phyloP scores from a whole-genome alignment of 1,284 basidiomycete genomes.

The Grifola frondosa region DNA sequence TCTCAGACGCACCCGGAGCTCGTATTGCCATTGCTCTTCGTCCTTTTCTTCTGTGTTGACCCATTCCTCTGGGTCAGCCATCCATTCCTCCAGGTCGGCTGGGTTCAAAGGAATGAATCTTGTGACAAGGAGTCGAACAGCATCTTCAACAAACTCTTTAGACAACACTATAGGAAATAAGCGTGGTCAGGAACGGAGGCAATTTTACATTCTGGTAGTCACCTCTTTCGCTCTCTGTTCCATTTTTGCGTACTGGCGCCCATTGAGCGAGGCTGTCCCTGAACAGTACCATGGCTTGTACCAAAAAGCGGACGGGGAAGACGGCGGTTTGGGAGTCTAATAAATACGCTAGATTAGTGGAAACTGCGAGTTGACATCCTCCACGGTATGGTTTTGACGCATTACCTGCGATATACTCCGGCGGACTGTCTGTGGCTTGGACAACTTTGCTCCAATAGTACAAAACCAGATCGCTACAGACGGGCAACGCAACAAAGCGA shows the following conservation, averaged over 20 bases:
- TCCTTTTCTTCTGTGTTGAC: slow-evolving; percentile 83
- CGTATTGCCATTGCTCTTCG: slow-evolving; percentile 86
- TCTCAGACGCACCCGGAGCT: slow-evolving; percentile 63
- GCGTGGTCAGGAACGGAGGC: too few species aligned
- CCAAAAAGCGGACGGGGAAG: slow-evolving; percentile 77
- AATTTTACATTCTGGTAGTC: too few species aligned
- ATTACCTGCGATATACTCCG: slow-evolving; percentile 58
- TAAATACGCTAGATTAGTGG: not conserved
- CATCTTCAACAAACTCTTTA: slow-evolving; percentile 73
- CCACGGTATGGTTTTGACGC: too few species aligned
- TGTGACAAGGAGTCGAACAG: slow-evolving; percentile 76
- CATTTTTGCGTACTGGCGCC: slow-evolving; percentile 61
- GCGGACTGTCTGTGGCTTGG: slow-evolving; percentile 55
- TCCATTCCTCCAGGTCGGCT: slow-evolving; percentile 76
- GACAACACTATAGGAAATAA: slow-evolving; percentile 56
- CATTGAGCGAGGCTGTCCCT: slow-evolving; percentile 80
- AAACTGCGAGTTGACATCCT: too few species aligned
- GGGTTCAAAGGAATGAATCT: slow-evolving; percentile 82
- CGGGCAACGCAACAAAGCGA: slow-evolving; percentile 63
- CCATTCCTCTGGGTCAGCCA: slow-evolving; percentile 89
- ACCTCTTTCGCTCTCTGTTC: slow-evolving; percentile 61
- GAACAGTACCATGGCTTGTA: slow-evolving; percentile 86
- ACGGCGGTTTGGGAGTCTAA: slow-evolving; percentile 53
- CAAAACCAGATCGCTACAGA: slow-evolving; percentile 63
- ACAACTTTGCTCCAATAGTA: slow-evolving; percentile 80